These are phyloP conservation scores for Zea luxurians DNA, from an alignment of 176 grass and related monocot genomes.

Conservation along the genomic window DNA sequence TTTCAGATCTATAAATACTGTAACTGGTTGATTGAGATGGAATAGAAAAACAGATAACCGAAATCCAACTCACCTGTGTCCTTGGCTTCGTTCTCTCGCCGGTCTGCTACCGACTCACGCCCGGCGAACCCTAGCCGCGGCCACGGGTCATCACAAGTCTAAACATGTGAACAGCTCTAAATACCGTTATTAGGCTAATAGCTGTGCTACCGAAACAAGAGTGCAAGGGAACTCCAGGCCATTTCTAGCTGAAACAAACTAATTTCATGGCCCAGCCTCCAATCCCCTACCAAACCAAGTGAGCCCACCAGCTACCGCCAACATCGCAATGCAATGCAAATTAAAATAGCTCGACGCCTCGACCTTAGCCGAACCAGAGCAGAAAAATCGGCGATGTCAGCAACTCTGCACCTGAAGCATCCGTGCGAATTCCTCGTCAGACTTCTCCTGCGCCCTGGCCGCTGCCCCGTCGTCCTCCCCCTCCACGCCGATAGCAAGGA, in stretches of 20 bases:
- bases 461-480: slow-evolving; percentile 1
- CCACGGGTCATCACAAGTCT: no score
- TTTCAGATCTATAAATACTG: no score
- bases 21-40: no score
- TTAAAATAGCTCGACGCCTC: background rate
- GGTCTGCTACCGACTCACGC: no score
- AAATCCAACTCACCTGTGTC: no score
- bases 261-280: background rate
- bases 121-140: no score
- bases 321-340: background rate
- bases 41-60: no score
- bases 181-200: background rate
- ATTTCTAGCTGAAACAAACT: background rate
- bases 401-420: slow-evolving; percentile 55
- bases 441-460: slow-evolving; percentile 49
- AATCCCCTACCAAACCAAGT: background rate
- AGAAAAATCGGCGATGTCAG: background rate
- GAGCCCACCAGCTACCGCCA: background rate
- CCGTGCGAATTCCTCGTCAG: slow-evolving; percentile 75
- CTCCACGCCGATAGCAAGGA: slow-evolving; percentile 47
- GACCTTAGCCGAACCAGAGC: background rate
- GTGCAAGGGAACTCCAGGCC: background rate
- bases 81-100: no score
- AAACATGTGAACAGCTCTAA: slow-evolving; percentile 2
- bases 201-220: slow-evolving; percentile 6